Conservation (phyloP, 345 rosid genomes). For the Salix viminalis region DNA sequence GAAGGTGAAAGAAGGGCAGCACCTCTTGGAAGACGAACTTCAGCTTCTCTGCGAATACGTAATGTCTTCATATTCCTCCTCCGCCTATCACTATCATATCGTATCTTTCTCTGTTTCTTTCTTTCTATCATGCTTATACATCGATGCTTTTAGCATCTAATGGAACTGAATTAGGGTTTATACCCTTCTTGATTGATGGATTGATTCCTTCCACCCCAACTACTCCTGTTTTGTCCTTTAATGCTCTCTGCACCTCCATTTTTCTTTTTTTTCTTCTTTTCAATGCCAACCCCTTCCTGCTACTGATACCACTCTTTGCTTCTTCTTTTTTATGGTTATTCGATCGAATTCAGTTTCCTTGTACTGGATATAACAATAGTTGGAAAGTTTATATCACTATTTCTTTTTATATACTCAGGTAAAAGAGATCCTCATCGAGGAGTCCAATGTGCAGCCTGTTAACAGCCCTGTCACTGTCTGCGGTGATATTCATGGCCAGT, state of each 20-base stretch:
- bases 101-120: too few relatives aligned
- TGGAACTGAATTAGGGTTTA: background rate
- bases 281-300: background rate
- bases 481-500: conserved; percentile 99
- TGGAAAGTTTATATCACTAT: background rate
- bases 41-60: conserved; percentile 99
- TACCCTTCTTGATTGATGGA: background rate
- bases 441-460: conserved; percentile 98
- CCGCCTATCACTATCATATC: background rate
- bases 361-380: background rate
- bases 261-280: background rate
- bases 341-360: background rate
- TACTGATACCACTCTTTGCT: background rate
- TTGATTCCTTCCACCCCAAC: background rate
- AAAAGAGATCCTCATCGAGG: conserved; percentile 93
- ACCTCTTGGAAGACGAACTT: conserved; percentile 91
- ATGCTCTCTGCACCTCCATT: background rate
- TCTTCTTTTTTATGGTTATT: background rate
- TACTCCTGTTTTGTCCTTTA: background rate
- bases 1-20: conserved; percentile 94
- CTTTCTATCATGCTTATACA: background rate
- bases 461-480: conserved; percentile 99
- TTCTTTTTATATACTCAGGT: conserved; percentile 47
- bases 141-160: background rate
- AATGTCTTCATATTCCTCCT: conserved; percentile 7